Evolutionary conservation across 345 rosid genomes (phyloP), one percentile per base, ranked within the genome.

Genomic region (Adansonia digitata): DNA sequence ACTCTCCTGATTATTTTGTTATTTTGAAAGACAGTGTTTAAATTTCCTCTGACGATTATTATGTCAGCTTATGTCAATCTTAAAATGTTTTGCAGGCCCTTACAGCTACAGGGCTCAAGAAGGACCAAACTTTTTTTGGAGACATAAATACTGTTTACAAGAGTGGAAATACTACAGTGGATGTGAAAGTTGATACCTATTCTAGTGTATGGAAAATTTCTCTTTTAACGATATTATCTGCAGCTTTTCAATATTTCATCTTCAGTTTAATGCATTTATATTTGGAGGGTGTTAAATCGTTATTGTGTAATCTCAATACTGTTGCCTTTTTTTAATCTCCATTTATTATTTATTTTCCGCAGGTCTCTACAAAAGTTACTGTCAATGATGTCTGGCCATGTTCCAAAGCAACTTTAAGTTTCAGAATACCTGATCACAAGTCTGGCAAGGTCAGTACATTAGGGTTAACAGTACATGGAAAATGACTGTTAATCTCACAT

Each of bases 371-470:
- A 14, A 92, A 88, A 84, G 88, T 92, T 65, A 92, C 90, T 72
- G 69, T 90, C 53, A 83, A 81, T 81, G 90, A 88, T 75, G 70
- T 86, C 55, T 72, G 88, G 74, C 92, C 92, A 39, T 79, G 81
- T 73, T 84, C 91, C 59, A 91, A 86, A 80, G 87, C 83, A 65
- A 82, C 85, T 46, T 72, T 88, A 64, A 88, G 94, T 86, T 93
- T 91, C 81, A 84, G 74, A 73, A 81, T 89, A 71, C 98, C 98
- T 52, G 94, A 93, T 86, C 93, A 93, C 80, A 91, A 86, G 86
- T 93, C 94, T 81, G 94, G 98, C 87, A 91, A 91, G 97, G 98
- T 93, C 75, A 79, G 93, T 86, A 77, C 85, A 71, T 69, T 42
- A n/a, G n/a, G n/a, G n/a, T n/a, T n/a, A n/a, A n/a, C n/a, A n/a